Percentiles rank a stretch among this genome's conserved stretches.
These are phyloP conservation scores for Tulasnella sp. DNA, from an alignment of 768 basidiomycete species.

Conservation along the genomic window DNA sequence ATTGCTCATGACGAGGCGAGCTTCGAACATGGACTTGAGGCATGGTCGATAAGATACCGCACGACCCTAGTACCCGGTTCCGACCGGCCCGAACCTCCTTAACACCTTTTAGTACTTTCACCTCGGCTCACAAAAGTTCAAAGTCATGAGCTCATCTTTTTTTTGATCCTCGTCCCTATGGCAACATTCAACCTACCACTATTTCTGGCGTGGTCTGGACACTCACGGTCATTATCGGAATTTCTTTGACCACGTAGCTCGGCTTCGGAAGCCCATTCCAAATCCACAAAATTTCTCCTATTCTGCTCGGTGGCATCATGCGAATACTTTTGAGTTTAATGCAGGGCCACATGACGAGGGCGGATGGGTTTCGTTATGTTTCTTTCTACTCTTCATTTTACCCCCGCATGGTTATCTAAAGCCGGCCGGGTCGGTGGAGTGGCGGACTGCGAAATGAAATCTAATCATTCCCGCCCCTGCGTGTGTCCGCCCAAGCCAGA, in stretches of 20 bases:
- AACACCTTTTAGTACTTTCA: background rate
- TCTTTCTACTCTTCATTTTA: background rate
- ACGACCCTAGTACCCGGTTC: background rate
- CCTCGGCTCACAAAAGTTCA: background rate
- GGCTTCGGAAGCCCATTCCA: background rate
- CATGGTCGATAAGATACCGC: background rate
- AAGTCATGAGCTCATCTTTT: background rate
- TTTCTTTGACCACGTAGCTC: background rate
- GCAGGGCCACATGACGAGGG: background rate
- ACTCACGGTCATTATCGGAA: slow-evolving; percentile 1
- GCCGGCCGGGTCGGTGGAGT: background rate
- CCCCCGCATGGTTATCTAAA: background rate
- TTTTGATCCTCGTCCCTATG: background rate
- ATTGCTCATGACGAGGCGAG: background rate
- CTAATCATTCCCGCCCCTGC: slow-evolving; percentile 1
- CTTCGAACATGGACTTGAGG: background rate
- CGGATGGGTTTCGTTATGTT: background rate
- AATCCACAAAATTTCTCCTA: background rate
- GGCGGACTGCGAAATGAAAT: background rate
- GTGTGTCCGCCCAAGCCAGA: background rate
- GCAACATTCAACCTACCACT: background rate
- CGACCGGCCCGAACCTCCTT: background rate
- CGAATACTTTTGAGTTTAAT: background rate
- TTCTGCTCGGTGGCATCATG: background rate
- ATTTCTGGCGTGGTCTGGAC: background rate